Evolutionary conservation across 140 eudicot genomes (phyloP), one percentile per base, ranked within the genome.

Genomic region (Anethum foeniculum): DNA sequence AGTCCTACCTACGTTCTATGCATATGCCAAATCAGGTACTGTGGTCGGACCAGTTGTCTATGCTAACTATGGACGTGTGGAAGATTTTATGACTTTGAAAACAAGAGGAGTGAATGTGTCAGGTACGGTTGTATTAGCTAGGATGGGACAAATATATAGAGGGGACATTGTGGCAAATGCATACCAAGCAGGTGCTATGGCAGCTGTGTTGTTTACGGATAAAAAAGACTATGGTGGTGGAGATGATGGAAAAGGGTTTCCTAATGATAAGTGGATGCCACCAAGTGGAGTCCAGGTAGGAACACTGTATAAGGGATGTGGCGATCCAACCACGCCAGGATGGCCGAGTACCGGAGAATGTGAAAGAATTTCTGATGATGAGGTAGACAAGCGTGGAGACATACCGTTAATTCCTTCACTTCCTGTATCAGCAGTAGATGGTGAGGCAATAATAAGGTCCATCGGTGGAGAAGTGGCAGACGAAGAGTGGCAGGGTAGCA

Each of bases 281-380:
- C 97, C 97, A 9, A 90, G 92, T 80, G 98, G 97, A 10, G 93
- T 93, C 18, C 97, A 93, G 89, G 96, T 93, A 81, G 98, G 96
- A 30, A 10, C 97, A 10, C 91, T 93, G 76, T 93, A 81, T 62
- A 89, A 80, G 25, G 95, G 95, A 64, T 85, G 74, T 0, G 98
- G 97, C 28, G 98, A 93, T 80, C 98, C 98, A 1, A 84, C 97
- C 6, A 93, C 98, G 0, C 97, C 98, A 0, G 98, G 96, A 41
- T 93, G 98, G 98, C 79, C 97, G 7, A 91, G 98, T 77, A 75
- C 79, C 4, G 85, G 78, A 13, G 93, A 82, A 60, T 90, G 98
- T 79, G 96, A 93, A 86, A 91, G 98, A 80, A 71, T 90, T 51
- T 75, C 95, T 0, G 80, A 85, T 21, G 90, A 87, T 23, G 93